Base-by-base conservation (phyloP, 176 grass and related monocot genomes). In the Aegilops bicornis region DNA sequence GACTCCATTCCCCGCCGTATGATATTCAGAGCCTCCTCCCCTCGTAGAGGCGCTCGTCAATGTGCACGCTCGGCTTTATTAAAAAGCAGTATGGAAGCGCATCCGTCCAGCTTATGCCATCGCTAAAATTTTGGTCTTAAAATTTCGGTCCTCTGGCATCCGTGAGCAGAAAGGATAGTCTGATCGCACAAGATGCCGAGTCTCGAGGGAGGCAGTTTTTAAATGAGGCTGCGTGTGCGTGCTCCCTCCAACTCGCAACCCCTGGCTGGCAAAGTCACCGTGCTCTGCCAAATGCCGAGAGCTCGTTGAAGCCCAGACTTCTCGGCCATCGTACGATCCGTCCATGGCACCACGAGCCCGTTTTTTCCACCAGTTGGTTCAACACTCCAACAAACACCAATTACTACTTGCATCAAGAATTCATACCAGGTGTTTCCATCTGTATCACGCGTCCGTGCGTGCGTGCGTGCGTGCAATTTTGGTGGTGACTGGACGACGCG, bases 171-270 rank as follows among this genome's bases (percentile, higher is more conserved):
- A 72, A 50, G 80, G 61, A 32, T 59, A 58, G 73, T 39, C 72
- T 73, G 70, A 79, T 78, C 58, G 27, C 35, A 76, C 42, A 71
- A 76, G 77, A 45, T 54, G 77, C 83, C 3, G 64, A 60, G 77
- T 86, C 84, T 32, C 19, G 73, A 37, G 54, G 54, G 54, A 19
- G 23, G 65, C 84, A 83, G 79, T 83, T 87, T 85, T 87, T 67
- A 87, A 87, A n/a, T 27, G 73, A 73, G 73, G 35, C 79, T 54
- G 15, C 50, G 50, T 84, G 66, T 54, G 15, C 50, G 50, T 84
- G 67, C 73, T 90, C 85, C 80, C 80, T 87, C 80, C 84, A 87
- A 87, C 80, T 84, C 80, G 89, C 89, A 87, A 90, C 83, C 65
- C 60, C 45, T 31, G 54, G 19, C 22, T 43, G 13, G 37, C 5